Conservation (phyloP, 495 filamentous ascomycete species). For the Terfezia boudieri region DNA sequence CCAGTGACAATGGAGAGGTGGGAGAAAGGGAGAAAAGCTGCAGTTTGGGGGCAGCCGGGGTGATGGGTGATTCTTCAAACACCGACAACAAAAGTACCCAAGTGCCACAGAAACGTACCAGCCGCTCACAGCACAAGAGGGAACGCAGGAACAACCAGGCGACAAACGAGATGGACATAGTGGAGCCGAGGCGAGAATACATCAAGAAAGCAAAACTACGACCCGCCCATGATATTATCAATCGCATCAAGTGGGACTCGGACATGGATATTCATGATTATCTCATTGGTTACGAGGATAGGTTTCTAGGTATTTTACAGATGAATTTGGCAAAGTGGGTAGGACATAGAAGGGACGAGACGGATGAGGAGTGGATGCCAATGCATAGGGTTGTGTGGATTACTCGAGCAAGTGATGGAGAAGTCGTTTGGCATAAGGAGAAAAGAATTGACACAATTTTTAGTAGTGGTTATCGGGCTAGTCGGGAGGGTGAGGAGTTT, state of each 20-base stretch:
- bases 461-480: constrained; percentile 26
- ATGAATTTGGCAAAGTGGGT: constrained; percentile 42
- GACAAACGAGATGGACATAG: background rate
- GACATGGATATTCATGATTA: constrained; percentile 37
- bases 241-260: constrained; percentile 50
- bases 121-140: background rate
- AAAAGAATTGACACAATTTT: constrained; percentile 34
- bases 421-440: constrained; percentile 34
- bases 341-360: constrained; percentile 46
- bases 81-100: background rate
- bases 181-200: background rate
- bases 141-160: background rate
- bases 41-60: background rate
- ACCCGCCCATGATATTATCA: constrained; percentile 39
- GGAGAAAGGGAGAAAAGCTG: background rate
- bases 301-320: constrained; percentile 45
- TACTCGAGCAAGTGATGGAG: constrained; percentile 28
- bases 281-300: constrained; percentile 53
- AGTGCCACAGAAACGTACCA: background rate
- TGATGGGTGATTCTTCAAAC: background rate
- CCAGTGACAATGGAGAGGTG: constrained; percentile 16
- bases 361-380: constrained; percentile 70
- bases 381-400: constrained; percentile 60
- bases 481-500: too few relatives aligned
- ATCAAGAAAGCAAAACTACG: constrained; percentile 17